Conservation (phyloP, 495 filamentous ascomycete genomes). For the Penicillium coprophilum region DNA sequence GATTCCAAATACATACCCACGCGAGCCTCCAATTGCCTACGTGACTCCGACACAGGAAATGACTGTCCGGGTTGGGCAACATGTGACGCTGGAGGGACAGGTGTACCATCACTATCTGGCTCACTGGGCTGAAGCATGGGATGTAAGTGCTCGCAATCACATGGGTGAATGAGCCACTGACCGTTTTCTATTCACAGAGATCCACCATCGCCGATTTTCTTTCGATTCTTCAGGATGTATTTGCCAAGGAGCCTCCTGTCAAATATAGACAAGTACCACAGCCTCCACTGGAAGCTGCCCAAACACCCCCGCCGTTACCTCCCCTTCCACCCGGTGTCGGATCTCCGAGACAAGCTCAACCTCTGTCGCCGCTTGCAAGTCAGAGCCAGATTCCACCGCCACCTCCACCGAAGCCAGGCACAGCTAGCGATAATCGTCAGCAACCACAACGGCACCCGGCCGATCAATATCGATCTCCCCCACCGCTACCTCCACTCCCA, state of each 20-base stretch:
- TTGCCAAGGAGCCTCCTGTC: constrained; percentile 92
- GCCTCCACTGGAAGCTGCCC: constrained; percentile 41
- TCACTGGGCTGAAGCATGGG: constrained; percentile 84
- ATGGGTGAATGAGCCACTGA: constrained; percentile 9
- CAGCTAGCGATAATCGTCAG: constrained; percentile 23
- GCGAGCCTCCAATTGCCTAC: constrained; percentile 80
- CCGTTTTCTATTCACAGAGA: constrained; percentile 53
- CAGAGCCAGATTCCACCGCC: constrained; percentile 28
- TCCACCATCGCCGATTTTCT: constrained; percentile 80
- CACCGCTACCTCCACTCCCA: constrained; percentile 42
- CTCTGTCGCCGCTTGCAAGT: constrained; percentile 6
- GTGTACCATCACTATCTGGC: constrained; percentile 95
- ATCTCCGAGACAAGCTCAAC: constrained; percentile 24
- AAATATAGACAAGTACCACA: constrained; percentile 58
- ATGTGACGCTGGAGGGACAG: constrained; percentile 91
- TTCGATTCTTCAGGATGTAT: constrained; percentile 78
- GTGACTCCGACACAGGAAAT: constrained; percentile 87
- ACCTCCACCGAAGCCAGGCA: constrained; percentile 18
- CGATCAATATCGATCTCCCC: constrained; percentile 35
- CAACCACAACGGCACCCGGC: constrained; percentile 14
- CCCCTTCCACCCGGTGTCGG: constrained; percentile 66
- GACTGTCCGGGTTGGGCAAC: constrained; percentile 85
- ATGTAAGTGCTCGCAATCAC: constrained; percentile 62
- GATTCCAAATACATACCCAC: constrained; percentile 92
- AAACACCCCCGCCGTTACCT: constrained; percentile 60